Base-by-base conservation (phyloP, 495 filamentous ascomycete species). In the Xylaria grammica region DNA sequence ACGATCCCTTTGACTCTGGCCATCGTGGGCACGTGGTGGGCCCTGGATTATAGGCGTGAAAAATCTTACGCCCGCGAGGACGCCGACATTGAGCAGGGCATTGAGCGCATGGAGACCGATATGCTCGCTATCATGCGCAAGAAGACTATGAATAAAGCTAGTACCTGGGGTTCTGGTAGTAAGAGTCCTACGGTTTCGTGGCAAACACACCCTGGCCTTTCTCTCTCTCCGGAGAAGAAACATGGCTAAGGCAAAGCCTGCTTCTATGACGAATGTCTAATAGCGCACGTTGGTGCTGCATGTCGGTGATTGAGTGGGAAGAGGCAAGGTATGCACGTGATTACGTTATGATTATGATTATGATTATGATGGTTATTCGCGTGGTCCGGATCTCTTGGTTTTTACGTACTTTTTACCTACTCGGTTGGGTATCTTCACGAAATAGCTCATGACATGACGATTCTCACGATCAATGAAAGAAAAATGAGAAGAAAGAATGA, bases 101-200 rank as follows among this genome's bases (percentile, higher is more conserved):
- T 85, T 60, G 79, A 82, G 56, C 69, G 70, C 57, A 85, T 86
- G 82, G 83, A 85, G 75, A 74, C 66, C 60, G 73, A 82, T 63
- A 85, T 85, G 62, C 78, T 84, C 74, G 75, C 74, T 20, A 74
- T 73, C 34, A 84, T 86, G 81, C 69, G 84, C 45, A 79, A 81
- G 77, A 75, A 79, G 65, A 85, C 83, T 7, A 69, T 85, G 75
- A 82, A 75, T 60, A 86, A 82, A 68, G 75, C 72, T 36, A 65
- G 74, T 34, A 85, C 83, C 11, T 86, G 78, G 78, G 74, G 73
- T 44, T 70, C 73, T 15, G 63, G 65, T 0, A 46, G 34, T 11
- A 57, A 54, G 45, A 42, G 44, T 17, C 53, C 53, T 40, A 27
- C 17, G 29, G 1, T 46, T 9, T 29, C 44, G 20, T 38, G 46